A percentile compares a stretch with the other conserved stretches of the same genome.
Evolutionary conservation across 2,329 filamentous ascomycete genomes (phyloP).

Genomic region (Trichoderma pleuroti): DNA sequence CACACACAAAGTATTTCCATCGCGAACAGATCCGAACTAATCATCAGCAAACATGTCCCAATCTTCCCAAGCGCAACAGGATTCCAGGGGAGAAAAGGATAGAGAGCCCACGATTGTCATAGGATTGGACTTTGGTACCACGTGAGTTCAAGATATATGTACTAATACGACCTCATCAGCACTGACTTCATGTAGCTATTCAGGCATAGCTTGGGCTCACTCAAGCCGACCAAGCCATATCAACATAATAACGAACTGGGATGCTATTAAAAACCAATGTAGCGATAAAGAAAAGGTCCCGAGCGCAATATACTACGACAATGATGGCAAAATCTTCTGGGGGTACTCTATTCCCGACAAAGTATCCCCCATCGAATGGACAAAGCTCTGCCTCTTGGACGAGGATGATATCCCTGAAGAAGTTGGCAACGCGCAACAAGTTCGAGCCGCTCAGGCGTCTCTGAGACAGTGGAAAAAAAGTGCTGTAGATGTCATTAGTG

Average conservation of each 20-base stretch:
- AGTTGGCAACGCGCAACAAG: conserved; percentile 24
- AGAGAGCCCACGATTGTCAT: conserved; percentile 29
- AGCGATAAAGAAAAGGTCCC: conserved; percentile 34
- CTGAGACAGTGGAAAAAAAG: conserved; percentile 21
- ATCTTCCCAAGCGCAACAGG: background rate
- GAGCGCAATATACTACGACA: conserved; percentile 26
- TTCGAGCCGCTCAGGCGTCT: conserved; percentile 20
- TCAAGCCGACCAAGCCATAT: conserved; percentile 28
- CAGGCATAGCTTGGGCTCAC: conserved; percentile 40
- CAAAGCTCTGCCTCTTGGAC: conserved; percentile 40
- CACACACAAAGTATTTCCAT: no score
- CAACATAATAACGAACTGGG: conserved; percentile 33
- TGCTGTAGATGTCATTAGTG: conserved; percentile 28
- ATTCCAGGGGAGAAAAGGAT: fast-evolving
- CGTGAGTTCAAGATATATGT: no score
- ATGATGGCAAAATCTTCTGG: conserved; percentile 23
- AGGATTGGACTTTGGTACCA: conserved; percentile 47
- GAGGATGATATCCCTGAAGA: conserved; percentile 28
- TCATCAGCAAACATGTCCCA: background rate
- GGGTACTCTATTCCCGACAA: conserved; percentile 30
- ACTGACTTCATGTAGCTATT: conserved; percentile 31
- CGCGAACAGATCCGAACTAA: no score
- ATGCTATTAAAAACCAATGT: conserved; percentile 21
- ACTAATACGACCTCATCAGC: no score
- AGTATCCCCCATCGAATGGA: conserved; percentile 34